Evolutionary conservation across 768 basidiomycete genomes (phyloP), one percentile per base, ranked within the genome.

Genomic region (Calocera cornea): DNA sequence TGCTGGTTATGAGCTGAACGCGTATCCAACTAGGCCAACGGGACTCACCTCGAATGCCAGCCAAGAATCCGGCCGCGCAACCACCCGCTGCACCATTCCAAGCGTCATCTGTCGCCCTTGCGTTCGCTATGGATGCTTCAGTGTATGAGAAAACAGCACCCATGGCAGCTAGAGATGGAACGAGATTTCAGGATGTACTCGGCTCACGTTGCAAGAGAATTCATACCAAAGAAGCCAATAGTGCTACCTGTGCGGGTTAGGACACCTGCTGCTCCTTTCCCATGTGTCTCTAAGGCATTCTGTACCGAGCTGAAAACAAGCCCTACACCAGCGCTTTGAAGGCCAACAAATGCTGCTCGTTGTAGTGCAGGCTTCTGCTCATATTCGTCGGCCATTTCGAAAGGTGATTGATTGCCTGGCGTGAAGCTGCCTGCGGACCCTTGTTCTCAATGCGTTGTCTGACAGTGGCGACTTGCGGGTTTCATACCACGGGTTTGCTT

Each of bases 31-130:
- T 34, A 49, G 19, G 64, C 66, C 64, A 34, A 27, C 1, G 47
- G 27, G 12, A 78, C 83, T 41, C 72, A 92, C 91, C 83, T 80
- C 90, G 83, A 67, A 95, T 77, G 65, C 94, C 94, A 34, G 91
- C 91, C 70, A 95, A 78, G 78, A 95, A 92, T 54, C 94, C 94
- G 65, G 93, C 93, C 63, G 93, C 93, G 78, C 93, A 95, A 67
- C 89, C 94, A 66, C 90, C 94, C 65, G 85, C 85, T 54, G 87
- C 88, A 64, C 89, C 88, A 72, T 93, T 97, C 69, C 90, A 72
- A 44, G 87, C 81, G 75, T 97, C 95, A 70, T 92, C 82, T 70
- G 80, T 86, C 76, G 85, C 82, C 66, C 93, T 84, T 69, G 86
- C 78, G 77, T 97, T 97, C 66, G 91, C 90, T 24, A 90, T 85